phyloP scores from a whole-genome alignment of 108 stramenopile species.

The Tribonema minus region DNA sequence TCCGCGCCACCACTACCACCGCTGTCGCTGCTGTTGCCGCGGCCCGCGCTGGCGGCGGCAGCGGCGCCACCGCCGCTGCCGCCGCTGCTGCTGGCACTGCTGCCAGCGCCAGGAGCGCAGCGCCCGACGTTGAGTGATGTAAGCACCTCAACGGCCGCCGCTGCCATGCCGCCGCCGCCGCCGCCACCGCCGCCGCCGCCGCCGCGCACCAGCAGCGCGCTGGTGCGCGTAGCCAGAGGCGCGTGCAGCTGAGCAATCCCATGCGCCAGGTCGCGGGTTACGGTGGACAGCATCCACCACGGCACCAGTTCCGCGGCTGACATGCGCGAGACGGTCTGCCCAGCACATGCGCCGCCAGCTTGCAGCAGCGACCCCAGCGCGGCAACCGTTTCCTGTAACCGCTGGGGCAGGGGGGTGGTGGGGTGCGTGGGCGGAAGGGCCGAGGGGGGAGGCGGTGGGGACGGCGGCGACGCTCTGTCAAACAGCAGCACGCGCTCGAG shows the following conservation, averaged over 20 bases:
- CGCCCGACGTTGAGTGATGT: no score
- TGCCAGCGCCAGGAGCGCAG: no score
- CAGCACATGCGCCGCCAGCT: background rate
- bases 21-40: no score
- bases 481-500: slow-evolving; percentile 15
- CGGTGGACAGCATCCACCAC: background rate
- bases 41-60: no score
- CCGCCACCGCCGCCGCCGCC: background rate
- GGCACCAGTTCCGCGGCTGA: background rate
- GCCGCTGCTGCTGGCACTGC: background rate
- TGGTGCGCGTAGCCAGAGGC: background rate
- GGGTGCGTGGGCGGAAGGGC: no score
- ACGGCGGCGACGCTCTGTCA: no score
- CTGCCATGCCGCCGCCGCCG: background rate
- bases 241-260: background rate
- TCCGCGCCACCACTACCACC: no score
- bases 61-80: no score
- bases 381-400: background rate
- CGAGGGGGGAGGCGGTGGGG: no score
- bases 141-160: no score
- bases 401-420: background rate
- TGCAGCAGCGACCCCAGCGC: background rate
- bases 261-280: background rate
- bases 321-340: background rate
- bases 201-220: background rate